Base-by-base conservation (phyloP, 169 alveolate genomes). In the Cryptosporidium xiaoi region DNA sequence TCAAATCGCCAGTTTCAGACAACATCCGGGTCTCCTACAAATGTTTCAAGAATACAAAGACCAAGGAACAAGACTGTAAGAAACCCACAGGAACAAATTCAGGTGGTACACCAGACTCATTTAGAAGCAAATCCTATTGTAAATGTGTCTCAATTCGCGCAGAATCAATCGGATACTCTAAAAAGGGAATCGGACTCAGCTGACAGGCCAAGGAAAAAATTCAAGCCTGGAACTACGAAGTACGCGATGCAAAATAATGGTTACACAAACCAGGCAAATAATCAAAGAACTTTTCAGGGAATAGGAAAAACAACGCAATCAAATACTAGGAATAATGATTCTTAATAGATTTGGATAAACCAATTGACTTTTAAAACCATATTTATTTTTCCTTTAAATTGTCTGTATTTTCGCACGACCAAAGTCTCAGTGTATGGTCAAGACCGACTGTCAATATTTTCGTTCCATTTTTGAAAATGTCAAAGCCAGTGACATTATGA, bases 401-500 rank as follows among this genome's bases (percentile, higher is more conserved):
- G 1, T 48, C 34, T 1, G 24, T 12, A 34, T 62, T 40, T 40
- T 40, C 51, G 40, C 66, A 77, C 8, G 87, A 58, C 87, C 87
- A 77, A 20, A 77, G 20, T 50, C 71, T 77, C 31, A 77, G 34
- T 2, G 77, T 60, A 33, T 48, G 87, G 36, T 77, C 87, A 46
- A 77, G 62, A 8, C 87, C 87, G 2, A 77, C 87, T 15, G 87
- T 60, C 40, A 62, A 40, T 12, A 77, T 36, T 48, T 34, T 56
- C 16, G 24, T 29, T 10, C 87, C 87, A 46, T 62, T 60, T 10
- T 71, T n/a, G 51, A 27, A 77, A 8, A 77, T 77, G 18, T 77
- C 87, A 20, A 77, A 24, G 18, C 87, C 87, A n/a, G 87, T 60
- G n/a, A 62, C 40, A 27, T 50, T 77, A 50, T 77, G 87, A 20